Conservation (phyloP, 140 eudicot genomes). For the Flaveria floridana region DNA sequence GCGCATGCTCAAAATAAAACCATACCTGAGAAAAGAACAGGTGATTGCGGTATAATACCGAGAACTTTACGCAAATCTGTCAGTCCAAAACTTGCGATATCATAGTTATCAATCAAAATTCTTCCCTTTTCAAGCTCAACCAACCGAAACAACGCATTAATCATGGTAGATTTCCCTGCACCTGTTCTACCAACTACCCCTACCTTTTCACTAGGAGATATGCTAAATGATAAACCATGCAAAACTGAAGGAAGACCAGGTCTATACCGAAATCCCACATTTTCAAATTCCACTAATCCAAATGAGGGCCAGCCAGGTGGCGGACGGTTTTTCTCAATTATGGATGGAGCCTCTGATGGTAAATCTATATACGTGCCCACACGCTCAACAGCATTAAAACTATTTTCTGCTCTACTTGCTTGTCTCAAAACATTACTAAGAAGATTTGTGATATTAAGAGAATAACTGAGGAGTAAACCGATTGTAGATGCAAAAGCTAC, state of each 20-base stretch:
- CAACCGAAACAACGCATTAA: slow-evolving; percentile 87
- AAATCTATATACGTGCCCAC: slow-evolving; percentile 81
- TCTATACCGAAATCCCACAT: slow-evolving; percentile 75
- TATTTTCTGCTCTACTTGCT: slow-evolving; percentile 90
- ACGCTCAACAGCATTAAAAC: slow-evolving; percentile 87
- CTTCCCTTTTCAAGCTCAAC: slow-evolving; percentile 90
- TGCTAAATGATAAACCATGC: slow-evolving; percentile 64
- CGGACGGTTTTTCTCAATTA: slow-evolving; percentile 66
- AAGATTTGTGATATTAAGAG: slow-evolving; percentile 75
- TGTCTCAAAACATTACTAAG: slow-evolving; percentile 75
- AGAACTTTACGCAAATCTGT: slow-evolving; percentile 84
- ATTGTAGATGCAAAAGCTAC: slow-evolving; percentile 86
- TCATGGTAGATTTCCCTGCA: slow-evolving; percentile 95
- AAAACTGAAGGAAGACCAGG: slow-evolving; percentile 88
- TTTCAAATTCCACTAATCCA: slow-evolving; percentile 68
- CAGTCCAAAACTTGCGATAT: slow-evolving; percentile 67
- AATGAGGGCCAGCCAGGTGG: slow-evolving; percentile 91
- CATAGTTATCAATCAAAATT: slow-evolving; percentile 72
- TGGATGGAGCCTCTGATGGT: slow-evolving; percentile 75
- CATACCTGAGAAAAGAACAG: slow-evolving; percentile 94
- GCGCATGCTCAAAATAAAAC: neutral
- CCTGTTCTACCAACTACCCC: slow-evolving; percentile 98
- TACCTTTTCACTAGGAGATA: slow-evolving; percentile 73
- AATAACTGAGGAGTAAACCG: slow-evolving; percentile 87
- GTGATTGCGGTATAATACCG: slow-evolving; percentile 89